phyloP scores from a whole-genome alignment of 2,329 filamentous ascomycete genomes.

The Aspergillus sp. region DNA sequence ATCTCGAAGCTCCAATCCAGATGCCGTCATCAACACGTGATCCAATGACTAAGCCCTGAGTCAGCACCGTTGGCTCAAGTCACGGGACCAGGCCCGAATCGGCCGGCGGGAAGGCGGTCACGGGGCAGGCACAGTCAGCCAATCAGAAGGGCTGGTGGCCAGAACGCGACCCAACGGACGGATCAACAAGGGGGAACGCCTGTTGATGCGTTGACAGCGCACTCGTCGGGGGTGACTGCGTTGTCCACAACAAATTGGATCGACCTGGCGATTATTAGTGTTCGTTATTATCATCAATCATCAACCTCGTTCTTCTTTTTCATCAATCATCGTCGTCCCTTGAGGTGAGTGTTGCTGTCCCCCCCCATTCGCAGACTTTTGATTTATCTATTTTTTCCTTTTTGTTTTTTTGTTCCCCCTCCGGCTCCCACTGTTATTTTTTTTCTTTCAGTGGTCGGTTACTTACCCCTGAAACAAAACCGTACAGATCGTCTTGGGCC shows the following conservation, averaged over 20 bases:
- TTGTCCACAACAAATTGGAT: background rate
- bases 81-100: background rate
- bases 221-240: background rate
- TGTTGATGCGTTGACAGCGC: slow-evolving; percentile 1
- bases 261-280: too few species aligned
- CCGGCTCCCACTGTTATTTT: slow-evolving; percentile 21
- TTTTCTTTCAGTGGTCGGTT: slow-evolving; percentile 15
- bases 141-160: slow-evolving; percentile 18
- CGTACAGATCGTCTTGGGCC: slow-evolving; percentile 15
- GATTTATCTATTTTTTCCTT: background rate
- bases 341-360: background rate
- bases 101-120: background rate
- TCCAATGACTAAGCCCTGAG: too few species aligned
- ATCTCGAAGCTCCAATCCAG: too few species aligned
- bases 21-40: too few species aligned
- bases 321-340: background rate
- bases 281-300: background rate
- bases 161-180: slow-evolving; percentile 33
- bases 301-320: background rate
- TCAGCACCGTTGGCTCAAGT: background rate
- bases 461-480: slow-evolving; percentile 21
- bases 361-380: background rate
- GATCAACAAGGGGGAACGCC: slow-evolving; percentile 22
- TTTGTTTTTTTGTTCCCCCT: slow-evolving; percentile 11
- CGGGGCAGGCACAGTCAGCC: slow-evolving; percentile 6